These are phyloP conservation scores for Scutellaria galericulata DNA, from an alignment of 257 asterid species.

Conservation along the genomic window DNA sequence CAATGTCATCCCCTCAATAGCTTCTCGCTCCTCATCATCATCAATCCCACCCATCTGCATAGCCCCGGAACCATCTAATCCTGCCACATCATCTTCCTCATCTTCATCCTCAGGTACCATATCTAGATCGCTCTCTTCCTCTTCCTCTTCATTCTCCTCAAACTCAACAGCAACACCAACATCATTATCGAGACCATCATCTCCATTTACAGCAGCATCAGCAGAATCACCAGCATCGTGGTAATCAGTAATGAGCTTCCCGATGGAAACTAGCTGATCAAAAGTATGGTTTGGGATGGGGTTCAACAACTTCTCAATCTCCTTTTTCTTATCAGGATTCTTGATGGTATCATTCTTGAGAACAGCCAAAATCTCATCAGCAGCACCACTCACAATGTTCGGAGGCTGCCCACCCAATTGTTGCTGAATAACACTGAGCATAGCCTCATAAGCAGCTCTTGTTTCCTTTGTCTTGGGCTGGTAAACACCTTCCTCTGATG, in stretches of 20 bases:
- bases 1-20: slow-evolving; percentile 61
- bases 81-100: slow-evolving; percentile 55
- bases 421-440: slow-evolving; percentile 66
- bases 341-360: slow-evolving; percentile 55
- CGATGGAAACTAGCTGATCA: slow-evolving; percentile 54
- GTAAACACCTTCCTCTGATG: slow-evolving; percentile 63
- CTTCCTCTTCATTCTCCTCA: slow-evolving; percentile 68
- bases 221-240: slow-evolving; percentile 48
- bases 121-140: slow-evolving; percentile 64
- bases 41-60: slow-evolving; percentile 76
- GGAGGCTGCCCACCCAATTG: slow-evolving; percentile 68
- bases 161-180: slow-evolving; percentile 72
- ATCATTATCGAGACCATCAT: slow-evolving; percentile 59
- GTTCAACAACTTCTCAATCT: slow-evolving; percentile 62
- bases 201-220: slow-evolving; percentile 50
- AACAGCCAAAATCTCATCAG: slow-evolving; percentile 69
- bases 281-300: slow-evolving; percentile 49
- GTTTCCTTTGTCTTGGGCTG: slow-evolving; percentile 75
- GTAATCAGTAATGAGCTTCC: slow-evolving; percentile 56
- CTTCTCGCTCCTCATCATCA: slow-evolving; percentile 58
- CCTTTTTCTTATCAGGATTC: slow-evolving; percentile 64
- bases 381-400: slow-evolving; percentile 67
- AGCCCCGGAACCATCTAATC: slow-evolving; percentile 46
- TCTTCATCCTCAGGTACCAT: slow-evolving; percentile 66
- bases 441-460: slow-evolving; percentile 63